Base-by-base conservation (phyloP, 2,329 filamentous ascomycete species). In the Calonectria honghensis region DNA sequence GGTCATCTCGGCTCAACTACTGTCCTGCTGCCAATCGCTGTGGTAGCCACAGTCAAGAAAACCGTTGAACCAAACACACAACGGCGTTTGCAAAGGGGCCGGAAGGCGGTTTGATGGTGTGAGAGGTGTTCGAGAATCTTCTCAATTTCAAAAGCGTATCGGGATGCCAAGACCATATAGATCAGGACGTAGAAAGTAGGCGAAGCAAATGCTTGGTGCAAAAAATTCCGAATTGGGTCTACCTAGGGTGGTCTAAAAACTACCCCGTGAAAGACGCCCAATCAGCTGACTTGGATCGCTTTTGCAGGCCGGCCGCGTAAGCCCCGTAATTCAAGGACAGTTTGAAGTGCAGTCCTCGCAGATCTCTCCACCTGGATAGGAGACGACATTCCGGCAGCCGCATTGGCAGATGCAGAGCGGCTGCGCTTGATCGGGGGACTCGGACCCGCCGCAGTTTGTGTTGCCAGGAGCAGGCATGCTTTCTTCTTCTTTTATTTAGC, bases 71-170 rank as follows among this genome's bases (percentile, higher is more conserved):
- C 50, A 73, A 41, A 61, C 77, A 37, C 57, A 69, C 0, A 63
- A 76, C 11, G 73, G 77, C 2, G 6, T 79, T 3, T 75, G 74
- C 24, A 71, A 16, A 72, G 76, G 37, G 74, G 63, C 9, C 76
- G 76, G 76, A 69, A 70, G 2, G 24, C 29, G 1, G 76, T 79
- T 24, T 77, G 72, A 75, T 7, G 45, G 10, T 71, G 2, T 20
- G 16, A 41, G 7, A 29, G 6, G 20, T n/a, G 2, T n/a, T 48
- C 4, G 3, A 13, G 45, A 3, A 6, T 3, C n/a, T 24, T 24
- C 10, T 48, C 10, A 6, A 20, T 29, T 20, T 18, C 24, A 31
- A 11, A 63, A 18, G 1, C 32, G 7, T 3, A 13, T n/a, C 18
- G 7, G 2, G 7, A 20, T 45, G 2, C 2, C 41, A 45, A 45